phyloP scores from a whole-genome alignment of 202 grass and related monocot genomes.

The Setaria viridis region DNA sequence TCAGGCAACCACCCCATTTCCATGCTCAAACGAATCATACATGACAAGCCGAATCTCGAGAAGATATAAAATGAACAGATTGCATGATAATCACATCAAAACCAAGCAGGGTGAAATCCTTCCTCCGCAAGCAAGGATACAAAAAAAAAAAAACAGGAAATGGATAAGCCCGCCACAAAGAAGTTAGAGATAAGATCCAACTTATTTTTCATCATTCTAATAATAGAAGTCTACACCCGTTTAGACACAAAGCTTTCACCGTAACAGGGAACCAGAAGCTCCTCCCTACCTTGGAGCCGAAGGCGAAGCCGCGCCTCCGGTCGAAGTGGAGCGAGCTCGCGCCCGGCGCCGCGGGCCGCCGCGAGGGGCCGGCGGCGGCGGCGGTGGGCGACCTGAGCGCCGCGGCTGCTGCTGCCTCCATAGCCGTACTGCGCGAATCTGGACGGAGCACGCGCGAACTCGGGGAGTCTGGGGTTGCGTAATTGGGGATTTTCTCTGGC shows the following conservation, averaged over 20 bases:
- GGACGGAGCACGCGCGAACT: constrained; percentile 4
- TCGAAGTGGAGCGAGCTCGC: constrained; percentile 48
- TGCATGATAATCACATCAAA: background rate
- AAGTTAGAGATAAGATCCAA: background rate
- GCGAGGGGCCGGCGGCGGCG: constrained; percentile 37
- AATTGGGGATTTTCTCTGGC: constrained; percentile 30
- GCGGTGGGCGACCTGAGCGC: constrained; percentile 64
- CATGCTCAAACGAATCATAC: background rate
- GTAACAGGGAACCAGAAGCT: background rate
- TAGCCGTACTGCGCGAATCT: background rate
- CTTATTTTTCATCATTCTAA: background rate
- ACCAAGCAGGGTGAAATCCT: background rate
- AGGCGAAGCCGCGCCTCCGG: constrained; percentile 36
- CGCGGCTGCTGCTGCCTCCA: constrained; percentile 59
- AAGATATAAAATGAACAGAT: background rate
- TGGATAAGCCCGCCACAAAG: background rate
- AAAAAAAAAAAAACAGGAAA: background rate
- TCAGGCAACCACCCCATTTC: constrained; percentile 27
- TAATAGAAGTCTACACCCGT: background rate
- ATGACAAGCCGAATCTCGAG: background rate
- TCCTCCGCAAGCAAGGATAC: background rate
- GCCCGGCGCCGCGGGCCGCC: constrained; percentile 31
- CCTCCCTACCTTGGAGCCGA: constrained; percentile 62
- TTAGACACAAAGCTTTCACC: background rate
- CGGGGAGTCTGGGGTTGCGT: background rate